Evolutionary conservation across 2,329 filamentous ascomycete genomes (phyloP), one percentile per base, ranked within the genome.

Genomic region (Calonectria honghensis): DNA sequence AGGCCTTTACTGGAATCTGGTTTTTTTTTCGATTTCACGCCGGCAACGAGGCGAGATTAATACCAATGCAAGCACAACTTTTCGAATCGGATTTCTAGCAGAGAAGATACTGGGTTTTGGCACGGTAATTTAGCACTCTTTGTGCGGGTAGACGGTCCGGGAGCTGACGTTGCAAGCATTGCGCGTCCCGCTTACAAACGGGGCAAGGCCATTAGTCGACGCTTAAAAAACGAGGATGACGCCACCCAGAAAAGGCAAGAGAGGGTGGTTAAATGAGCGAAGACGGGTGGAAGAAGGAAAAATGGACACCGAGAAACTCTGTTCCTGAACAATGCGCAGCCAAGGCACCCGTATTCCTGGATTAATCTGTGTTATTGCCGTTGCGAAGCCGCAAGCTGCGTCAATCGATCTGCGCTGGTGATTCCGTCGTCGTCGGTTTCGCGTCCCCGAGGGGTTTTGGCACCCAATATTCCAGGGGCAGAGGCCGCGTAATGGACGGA

Each of bases 101-200:
- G 50, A 68, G 41, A 52, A 65, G 45, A 35, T 32, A 29, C 48
- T 69, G 65, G 59, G 24, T 70, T 71, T 66, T 65, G 59, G 59
- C 29, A 16, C 32, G 64, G 64, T 67, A 50, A 20, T 70, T 35
- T 41, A 27, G 57, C 37, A 57, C 31, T 68, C 52, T 45, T 59
- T 63, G 57, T 67, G 70, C 64, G 70, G 52, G 41, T 45, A 61
- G 61, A 39, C 32, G 64, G 39, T 69, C 48, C 66, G 65, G 75
- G 76, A 74, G 77, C 79, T 81, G 80, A 81, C 82, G 82, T 83
- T 79, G 82, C 81, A 79, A 81, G 81, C 77, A 83, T 84, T 84
- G 82, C 82, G 82, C 81, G 82, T 83, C 80, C 80, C 80, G 67
- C 78, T 80, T 76, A 78, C 76, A 81, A 80, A 75, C 74, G 78